Base-by-base conservation (phyloP, 805 yeast genomes). In the Suhomyces pyralidae region DNA sequence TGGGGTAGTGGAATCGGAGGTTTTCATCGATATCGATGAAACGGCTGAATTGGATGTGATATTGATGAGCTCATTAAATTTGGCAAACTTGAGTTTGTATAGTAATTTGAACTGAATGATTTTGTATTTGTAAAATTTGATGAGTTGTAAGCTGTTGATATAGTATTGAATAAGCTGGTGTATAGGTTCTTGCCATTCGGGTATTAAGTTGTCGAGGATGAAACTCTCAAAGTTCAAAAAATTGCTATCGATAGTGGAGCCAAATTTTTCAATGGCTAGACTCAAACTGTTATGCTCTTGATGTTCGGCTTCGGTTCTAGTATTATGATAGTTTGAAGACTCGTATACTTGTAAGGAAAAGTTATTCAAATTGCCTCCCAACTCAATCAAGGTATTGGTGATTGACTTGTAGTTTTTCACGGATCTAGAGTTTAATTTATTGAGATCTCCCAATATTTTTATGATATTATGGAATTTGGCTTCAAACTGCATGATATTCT, bases 341-440 rank as follows among this genome's bases (percentile, higher is more conserved):
- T 57, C 60, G 44, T 71, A 73, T 17, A 69, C 74, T 72, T 67
- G 74, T 32, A 82, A 71, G 19, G 83, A 78, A 57, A 81, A 80
- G 54, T 81, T 79, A 62, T 82, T 82, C 58, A 81, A 72, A 58
- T 80, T 79, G 3, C 83, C 84, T 19, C 86, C 86, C 48, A 82
- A 66, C 59, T 81, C 83, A 12, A 81, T 73, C 56, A 81, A 60
- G 5, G 70, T 65, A 14, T 66, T 53, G 48, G 79, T 68, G 32
- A 78, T 62, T 0, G 60, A 58, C 49, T 76, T 77, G 54, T 74
- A 72, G 56, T 74, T 71, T 45, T 75, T 73, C 20, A 69, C 65
- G 8, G 77, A 59, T 24, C 70, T 67, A n/a, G 74, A 62, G 55
- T 72, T 68, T 4, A 69, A 55, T 43, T 64, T 65, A 54, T 78